Percentiles rank a stretch among this genome's conserved stretches.
Conservation (phyloP, 495 filamentous ascomycete species). For the Penicillium subrubescens region DNA sequence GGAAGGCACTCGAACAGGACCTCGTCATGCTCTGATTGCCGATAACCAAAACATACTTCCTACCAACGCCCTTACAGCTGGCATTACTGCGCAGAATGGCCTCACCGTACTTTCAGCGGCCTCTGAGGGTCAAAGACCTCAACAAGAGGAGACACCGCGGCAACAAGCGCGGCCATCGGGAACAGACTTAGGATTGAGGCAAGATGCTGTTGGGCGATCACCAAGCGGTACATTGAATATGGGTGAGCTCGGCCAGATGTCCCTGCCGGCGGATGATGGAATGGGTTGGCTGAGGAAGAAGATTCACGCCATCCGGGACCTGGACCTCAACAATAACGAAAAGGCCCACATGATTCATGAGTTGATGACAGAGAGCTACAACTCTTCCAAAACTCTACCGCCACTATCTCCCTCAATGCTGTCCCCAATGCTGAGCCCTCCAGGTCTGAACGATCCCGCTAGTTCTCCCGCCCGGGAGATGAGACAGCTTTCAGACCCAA, state of each 20-base stretch:
- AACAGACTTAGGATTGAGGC: neutral
- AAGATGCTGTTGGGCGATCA: neutral
- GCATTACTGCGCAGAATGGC: neutral
- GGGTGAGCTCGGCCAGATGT: conserved; percentile 26
- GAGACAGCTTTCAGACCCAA: conserved; percentile 31
- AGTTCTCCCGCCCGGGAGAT: conserved; percentile 38
- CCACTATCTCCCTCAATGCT: conserved; percentile 28
- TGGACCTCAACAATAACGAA: conserved; percentile 63
- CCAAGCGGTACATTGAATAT: conserved; percentile 14
- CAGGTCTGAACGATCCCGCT: conserved; percentile 36
- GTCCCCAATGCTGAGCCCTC: conserved; percentile 39
- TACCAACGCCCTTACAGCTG: neutral
- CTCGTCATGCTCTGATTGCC: conserved; percentile 9
- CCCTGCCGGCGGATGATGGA: conserved; percentile 89
- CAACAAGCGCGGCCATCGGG: neutral
- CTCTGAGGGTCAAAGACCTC: neutral
- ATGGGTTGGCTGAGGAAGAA: conserved; percentile 74
- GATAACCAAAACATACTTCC: neutral
- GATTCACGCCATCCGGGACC: conserved; percentile 74
- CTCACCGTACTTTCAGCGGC: neutral
- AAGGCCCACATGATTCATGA: conserved; percentile 85
- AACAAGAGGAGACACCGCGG: neutral
- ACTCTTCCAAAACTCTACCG: conserved; percentile 42
- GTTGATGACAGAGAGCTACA: conserved; percentile 80
- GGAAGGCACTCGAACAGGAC: conserved; percentile 17